These are phyloP conservation scores for Gentiana dahurica DNA, from an alignment of 257 asterid species.

Conservation along the genomic window DNA sequence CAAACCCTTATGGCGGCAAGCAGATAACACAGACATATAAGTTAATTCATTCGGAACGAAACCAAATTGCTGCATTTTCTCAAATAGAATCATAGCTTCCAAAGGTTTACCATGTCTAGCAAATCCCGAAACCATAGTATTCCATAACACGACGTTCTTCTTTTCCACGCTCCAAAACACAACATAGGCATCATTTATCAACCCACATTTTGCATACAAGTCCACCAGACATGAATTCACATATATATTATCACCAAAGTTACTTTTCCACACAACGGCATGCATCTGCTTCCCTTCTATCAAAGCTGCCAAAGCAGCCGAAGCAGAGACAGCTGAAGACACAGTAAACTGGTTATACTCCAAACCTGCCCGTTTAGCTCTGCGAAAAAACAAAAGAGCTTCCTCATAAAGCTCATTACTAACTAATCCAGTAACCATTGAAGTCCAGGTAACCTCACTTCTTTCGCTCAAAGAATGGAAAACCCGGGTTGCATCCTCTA, in stretches of 20 bases:
- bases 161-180: slow-evolving; percentile 48
- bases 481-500: slow-evolving; percentile 49
- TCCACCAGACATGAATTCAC: slow-evolving; percentile 68
- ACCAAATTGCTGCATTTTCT: slow-evolving; percentile 70
- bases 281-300: slow-evolving; percentile 81
- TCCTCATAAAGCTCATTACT: slow-evolving; percentile 67
- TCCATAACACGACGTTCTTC: slow-evolving; percentile 63
- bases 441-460: slow-evolving; percentile 82
- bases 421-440: slow-evolving; percentile 82
- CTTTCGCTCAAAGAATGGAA: slow-evolving; percentile 45
- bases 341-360: slow-evolving; percentile 38
- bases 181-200: slow-evolving; percentile 46
- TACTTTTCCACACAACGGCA: slow-evolving; percentile 39
- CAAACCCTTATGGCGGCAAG: slow-evolving; percentile 84
- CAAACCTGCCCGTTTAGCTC: slow-evolving; percentile 27
- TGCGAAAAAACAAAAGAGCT: slow-evolving; percentile 44
- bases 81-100: slow-evolving; percentile 75
- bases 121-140: slow-evolving; percentile 77
- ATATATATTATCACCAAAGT: slow-evolving; percentile 38
- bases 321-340: slow-evolving; percentile 66
- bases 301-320: slow-evolving; percentile 71
- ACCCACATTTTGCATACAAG: slow-evolving; percentile 81
- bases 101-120: slow-evolving; percentile 57
- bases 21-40: slow-evolving; percentile 60
- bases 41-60: slow-evolving; percentile 54